Base-by-base conservation (phyloP, 2,329 filamentous ascomycete genomes). In the Juglanconis sp. region DNA sequence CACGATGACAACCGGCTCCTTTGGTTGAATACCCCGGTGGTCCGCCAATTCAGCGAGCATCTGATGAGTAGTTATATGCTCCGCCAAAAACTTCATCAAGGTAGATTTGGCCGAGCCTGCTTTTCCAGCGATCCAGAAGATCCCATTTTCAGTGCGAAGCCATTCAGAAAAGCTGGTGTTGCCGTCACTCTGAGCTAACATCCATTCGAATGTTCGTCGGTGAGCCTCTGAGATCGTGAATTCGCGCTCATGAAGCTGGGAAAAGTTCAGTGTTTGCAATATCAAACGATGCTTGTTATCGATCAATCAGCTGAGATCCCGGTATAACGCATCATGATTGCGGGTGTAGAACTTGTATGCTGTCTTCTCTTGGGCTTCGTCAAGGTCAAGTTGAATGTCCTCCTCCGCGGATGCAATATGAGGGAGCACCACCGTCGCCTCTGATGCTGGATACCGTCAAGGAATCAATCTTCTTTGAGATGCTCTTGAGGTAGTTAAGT, bases 51-150 rank as follows among this genome's bases (percentile, higher is more conserved):
- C 1, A n/a, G 11, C 30, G 56, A 32, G 30, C 10, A 15, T 31
- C 3, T 60, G 30, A 24, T 31, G 11, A 8, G 52, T 56, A 7
- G 36, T 24, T 13, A n/a, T 15, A n/a, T 60, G 46, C 30, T 56
- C 52, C 4, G 38, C 35, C 8, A 60, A 44, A 17, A 51, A 60
- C 9, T 50, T 56, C 57, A 60, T 60, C 36, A 60, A 36, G 17
- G 52, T 60, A 11, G 57, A 60, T 30, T 56, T 60, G 2, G 52
- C 57, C 8, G 57, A 50, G 5, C 57, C 57, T 38, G 57, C 52
- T 32, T 60, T 60, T 6, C 57, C 57, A 7, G 46, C 13, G 35
- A 60, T 46, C 52, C 57, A 60, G 35, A 56, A 56, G 4, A 60
- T 30, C 10, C 52, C 52, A 10, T 56, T 56, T n/a, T 51, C n/a